A percentile compares a stretch with the other conserved stretches of the same genome.
These are phyloP conservation scores for Ceratocystiopsis brevicomis DNA, from an alignment of 2,329 filamentous ascomycete species.

Conservation along the genomic window DNA sequence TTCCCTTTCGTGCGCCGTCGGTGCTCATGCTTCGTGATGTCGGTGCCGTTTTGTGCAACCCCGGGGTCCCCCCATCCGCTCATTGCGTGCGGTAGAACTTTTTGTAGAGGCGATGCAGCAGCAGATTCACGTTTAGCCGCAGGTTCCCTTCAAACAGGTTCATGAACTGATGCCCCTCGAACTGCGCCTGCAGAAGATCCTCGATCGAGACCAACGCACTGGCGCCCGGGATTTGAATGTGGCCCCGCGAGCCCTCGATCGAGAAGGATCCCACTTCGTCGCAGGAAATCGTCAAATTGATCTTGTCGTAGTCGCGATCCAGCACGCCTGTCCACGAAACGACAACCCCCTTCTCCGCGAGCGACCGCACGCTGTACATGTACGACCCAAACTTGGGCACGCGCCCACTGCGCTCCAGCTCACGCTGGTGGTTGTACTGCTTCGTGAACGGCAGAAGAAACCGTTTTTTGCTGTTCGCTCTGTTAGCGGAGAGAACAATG, in stretches of 20 bases:
- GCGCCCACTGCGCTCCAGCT: conserved; percentile 78
- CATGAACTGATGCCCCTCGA: conserved; percentile 92
- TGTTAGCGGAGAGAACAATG: neutral
- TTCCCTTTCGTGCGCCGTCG: neutral
- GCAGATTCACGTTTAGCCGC: conserved; percentile 85
- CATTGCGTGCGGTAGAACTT: conserved; percentile 78
- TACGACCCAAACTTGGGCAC: conserved; percentile 95
- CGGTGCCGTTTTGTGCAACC: too few relatives aligned
- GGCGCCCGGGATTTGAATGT: conserved; percentile 89
- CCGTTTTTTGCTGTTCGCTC: conserved; percentile 49
- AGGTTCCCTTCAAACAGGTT: conserved; percentile 74
- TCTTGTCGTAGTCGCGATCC: conserved; percentile 71
- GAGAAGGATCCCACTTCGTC: conserved; percentile 90
- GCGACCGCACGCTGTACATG: conserved; percentile 82
- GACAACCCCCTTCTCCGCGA: conserved; percentile 85
- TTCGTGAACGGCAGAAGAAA: conserved; percentile 95
- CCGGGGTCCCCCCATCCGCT: neutral
- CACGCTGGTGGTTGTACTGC: conserved; percentile 95
- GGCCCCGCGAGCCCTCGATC: conserved; percentile 75
- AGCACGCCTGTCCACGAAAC: conserved; percentile 76
- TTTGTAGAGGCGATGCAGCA: conserved; percentile 94
- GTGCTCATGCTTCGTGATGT: too few relatives aligned
- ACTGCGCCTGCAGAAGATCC: conserved; percentile 87
- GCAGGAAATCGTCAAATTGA: conserved; percentile 85
- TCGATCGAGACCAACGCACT: conserved; percentile 79